Conservation (phyloP, 208 protist species). For the Angomonas ambiguus region DNA sequence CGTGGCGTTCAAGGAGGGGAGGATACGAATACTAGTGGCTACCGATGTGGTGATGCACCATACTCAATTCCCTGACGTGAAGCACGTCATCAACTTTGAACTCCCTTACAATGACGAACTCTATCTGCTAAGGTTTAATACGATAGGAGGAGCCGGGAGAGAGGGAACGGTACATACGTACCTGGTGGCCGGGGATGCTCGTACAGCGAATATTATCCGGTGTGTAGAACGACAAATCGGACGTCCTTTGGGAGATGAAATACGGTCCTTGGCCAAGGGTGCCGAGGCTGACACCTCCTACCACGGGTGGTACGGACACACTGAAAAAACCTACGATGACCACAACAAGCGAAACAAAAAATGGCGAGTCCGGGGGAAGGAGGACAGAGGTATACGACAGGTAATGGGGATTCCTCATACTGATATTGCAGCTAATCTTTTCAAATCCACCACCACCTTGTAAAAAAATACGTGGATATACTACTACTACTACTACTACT, state of each 20-base stretch:
- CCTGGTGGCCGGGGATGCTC: constrained; percentile 64
- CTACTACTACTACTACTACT: too few species aligned
- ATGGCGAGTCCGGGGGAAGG: constrained; percentile 35
- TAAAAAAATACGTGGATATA: too few species aligned
- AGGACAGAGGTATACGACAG: constrained; percentile 22
- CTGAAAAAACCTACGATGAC: neutral
- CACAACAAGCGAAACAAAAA: constrained; percentile 19
- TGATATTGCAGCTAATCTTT: neutral
- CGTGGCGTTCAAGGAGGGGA: constrained; percentile 68
- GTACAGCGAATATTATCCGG: constrained; percentile 43
- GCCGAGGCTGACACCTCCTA: constrained; percentile 1
- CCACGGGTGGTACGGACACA: neutral
- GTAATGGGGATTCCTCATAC: constrained; percentile 5
- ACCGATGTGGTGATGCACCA: constrained; percentile 95
- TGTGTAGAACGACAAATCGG: constrained; percentile 51
- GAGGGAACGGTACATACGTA: constrained; percentile 92
- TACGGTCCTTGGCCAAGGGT: constrained; percentile 23
- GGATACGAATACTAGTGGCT: constrained; percentile 90
- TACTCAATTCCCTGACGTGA: constrained; percentile 92
- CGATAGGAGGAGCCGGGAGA: constrained; percentile 95
- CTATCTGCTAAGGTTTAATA: constrained; percentile 97
- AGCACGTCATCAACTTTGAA: constrained; percentile 96
- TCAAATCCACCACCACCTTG: neutral
- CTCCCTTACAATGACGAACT: constrained; percentile 93
- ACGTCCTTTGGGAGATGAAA: constrained; percentile 26